These are phyloP conservation scores for Selaginella tamariscina DNA, from an alignment of 75 land plant species.

Conservation along the genomic window DNA sequence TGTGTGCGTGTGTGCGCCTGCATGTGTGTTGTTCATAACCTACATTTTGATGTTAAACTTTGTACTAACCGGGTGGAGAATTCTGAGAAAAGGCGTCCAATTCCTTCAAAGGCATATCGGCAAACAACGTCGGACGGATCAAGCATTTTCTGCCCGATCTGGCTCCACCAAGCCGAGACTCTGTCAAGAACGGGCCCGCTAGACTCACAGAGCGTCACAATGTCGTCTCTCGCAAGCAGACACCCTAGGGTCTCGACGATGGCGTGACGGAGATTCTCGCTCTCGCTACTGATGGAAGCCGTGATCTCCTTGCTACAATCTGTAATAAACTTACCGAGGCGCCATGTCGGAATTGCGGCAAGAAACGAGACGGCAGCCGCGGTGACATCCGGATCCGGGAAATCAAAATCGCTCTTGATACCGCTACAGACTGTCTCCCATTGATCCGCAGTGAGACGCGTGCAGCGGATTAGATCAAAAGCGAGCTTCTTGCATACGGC, in stretches of 20 bases:
- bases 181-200: constrained; percentile 55
- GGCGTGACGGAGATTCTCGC: constrained; percentile 58
- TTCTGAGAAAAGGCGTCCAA: constrained; percentile 80
- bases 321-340: constrained; percentile 47
- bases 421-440: constrained; percentile 79
- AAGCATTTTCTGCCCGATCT: constrained; percentile 65
- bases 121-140: constrained; percentile 69
- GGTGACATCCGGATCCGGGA: constrained; percentile 96
- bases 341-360: constrained; percentile 74
- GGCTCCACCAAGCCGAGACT: constrained; percentile 71
- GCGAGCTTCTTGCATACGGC: constrained; percentile 98
- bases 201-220: constrained; percentile 72
- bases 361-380: constrained; percentile 86
- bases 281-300: constrained; percentile 44
- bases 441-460: constrained; percentile 75
- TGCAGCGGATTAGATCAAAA: constrained; percentile 79
- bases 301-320: constrained; percentile 66
- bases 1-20: too few species aligned
- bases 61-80: too few species aligned
- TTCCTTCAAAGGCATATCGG: constrained; percentile 70
- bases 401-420: constrained; percentile 72
- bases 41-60: too few species aligned
- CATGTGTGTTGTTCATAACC: too few species aligned
- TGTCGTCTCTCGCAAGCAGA: constrained; percentile 81
- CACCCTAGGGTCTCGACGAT: constrained; percentile 79